A percentile compares a stretch with the other conserved stretches of the same genome.
These are phyloP conservation scores for Collybia nuda DNA, from an alignment of 768 basidiomycete species.

Conservation along the genomic window DNA sequence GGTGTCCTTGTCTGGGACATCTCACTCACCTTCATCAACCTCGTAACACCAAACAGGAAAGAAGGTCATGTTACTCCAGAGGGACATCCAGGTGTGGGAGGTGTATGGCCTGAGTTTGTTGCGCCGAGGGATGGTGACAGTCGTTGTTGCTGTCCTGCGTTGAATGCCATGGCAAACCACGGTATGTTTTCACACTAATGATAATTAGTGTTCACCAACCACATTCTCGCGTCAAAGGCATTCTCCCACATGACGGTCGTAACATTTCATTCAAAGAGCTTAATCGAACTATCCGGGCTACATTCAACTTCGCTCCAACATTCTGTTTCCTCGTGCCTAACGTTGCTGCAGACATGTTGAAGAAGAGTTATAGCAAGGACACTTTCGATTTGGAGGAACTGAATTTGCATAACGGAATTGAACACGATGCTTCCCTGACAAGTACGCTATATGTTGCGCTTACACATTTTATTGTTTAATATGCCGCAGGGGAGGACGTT, in stretches of 20 bases:
- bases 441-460: conserved; percentile 34
- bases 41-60: conserved; percentile 46
- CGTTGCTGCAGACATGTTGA: conserved; percentile 56
- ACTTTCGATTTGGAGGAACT: conserved; percentile 67
- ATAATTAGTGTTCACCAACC: neutral
- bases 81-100: conserved; percentile 55
- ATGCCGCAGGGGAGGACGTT: conserved; percentile 50
- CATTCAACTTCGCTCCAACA: conserved; percentile 69
- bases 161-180: conserved; percentile 85
- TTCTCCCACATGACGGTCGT: conserved; percentile 62
- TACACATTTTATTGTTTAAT: neutral
- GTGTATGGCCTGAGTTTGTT: conserved; percentile 68
- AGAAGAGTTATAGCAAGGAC: conserved; percentile 55
- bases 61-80: conserved; percentile 55
- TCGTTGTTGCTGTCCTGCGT: conserved; percentile 68
- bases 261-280: conserved; percentile 64
- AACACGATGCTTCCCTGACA: conserved; percentile 65
- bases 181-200: conserved; percentile 47
- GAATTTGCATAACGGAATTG: conserved; percentile 73
- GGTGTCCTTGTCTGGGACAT: conserved; percentile 51
- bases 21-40: conserved; percentile 48
- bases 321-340: conserved; percentile 71
- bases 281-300: conserved; percentile 39
- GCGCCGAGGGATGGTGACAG: conserved; percentile 64
- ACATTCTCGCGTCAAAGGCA: conserved; percentile 41